Evolutionary conservation across 2,329 filamentous ascomycete genomes (phyloP).

Genomic region (Emergomyces africanus): DNA sequence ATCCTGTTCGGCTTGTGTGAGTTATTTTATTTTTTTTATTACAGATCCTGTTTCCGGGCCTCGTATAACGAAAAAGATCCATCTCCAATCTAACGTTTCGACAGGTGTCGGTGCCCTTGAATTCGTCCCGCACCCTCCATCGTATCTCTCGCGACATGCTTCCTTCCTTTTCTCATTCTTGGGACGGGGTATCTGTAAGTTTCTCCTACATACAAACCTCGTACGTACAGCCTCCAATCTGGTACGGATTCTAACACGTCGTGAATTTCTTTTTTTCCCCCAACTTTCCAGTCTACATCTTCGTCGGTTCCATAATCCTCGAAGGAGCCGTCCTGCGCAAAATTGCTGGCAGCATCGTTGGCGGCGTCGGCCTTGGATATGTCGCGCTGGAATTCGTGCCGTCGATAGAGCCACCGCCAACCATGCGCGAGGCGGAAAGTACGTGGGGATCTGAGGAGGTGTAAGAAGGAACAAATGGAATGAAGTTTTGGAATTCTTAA

Average conservation of each 20-base stretch:
- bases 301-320: slow-evolving; percentile 77
- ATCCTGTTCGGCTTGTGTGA: slow-evolving; percentile 79
- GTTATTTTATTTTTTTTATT: slow-evolving; percentile 17
- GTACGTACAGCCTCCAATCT: too few species aligned
- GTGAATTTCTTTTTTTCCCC: too few species aligned
- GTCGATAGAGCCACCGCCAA: slow-evolving; percentile 65
- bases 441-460: slow-evolving; percentile 70
- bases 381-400: slow-evolving; percentile 61
- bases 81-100: too few species aligned
- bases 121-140: slow-evolving; percentile 72
- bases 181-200: slow-evolving; percentile 86
- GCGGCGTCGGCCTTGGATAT: slow-evolving; percentile 67
- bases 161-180: slow-evolving; percentile 98
- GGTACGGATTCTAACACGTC: too few species aligned
- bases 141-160: slow-evolving; percentile 83
- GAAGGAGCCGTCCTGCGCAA: slow-evolving; percentile 53
- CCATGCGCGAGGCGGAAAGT: slow-evolving; percentile 66
- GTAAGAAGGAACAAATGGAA: slow-evolving; percentile 35
- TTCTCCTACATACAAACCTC: too few species aligned
- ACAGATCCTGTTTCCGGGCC: too few species aligned
- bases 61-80: too few species aligned
- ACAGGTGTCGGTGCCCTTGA: slow-evolving; percentile 62
- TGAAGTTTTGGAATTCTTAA: neutral
- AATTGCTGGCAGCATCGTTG: slow-evolving; percentile 67
- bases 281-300: slow-evolving; percentile 70